A percentile compares a stretch with the other conserved stretches of the same genome.
phyloP scores from a whole-genome alignment of 352 stramenopile species.

The Globisporangium recalcitrans region DNA sequence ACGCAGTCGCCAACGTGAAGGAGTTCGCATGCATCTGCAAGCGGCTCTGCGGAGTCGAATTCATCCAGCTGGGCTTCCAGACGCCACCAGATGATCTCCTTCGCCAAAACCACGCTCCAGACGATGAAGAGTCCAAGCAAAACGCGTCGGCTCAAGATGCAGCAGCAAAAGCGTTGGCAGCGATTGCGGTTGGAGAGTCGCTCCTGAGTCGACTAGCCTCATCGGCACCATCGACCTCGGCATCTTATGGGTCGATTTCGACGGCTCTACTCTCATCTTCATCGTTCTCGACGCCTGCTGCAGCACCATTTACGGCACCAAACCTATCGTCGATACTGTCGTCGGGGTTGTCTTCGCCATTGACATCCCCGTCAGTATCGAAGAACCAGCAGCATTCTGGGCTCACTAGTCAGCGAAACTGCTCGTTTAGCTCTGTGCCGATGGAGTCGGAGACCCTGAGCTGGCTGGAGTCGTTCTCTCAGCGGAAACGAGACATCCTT shows the following conservation, averaged over 20 bases:
- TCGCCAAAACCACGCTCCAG: constrained; percentile 5
- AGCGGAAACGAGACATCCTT: constrained; percentile 66
- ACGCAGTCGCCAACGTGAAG: constrained; percentile 57
- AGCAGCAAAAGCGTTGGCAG: constrained; percentile 23
- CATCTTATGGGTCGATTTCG: background rate
- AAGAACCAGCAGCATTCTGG: background rate
- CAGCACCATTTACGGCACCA: background rate
- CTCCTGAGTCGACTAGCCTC: constrained; percentile 30
- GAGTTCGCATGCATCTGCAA: constrained; percentile 54
- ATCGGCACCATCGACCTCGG: constrained; percentile 6
- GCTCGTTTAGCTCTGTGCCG: constrained; percentile 15
- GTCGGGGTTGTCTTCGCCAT: background rate
- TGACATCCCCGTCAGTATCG: background rate
- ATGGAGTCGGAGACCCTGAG: constrained; percentile 42
- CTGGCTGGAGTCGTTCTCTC: constrained; percentile 58
- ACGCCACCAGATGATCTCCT: constrained; percentile 17
- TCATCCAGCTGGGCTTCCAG: constrained; percentile 50
- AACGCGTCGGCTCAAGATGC: background rate
- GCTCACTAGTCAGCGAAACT: background rate
- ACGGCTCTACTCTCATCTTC: background rate
- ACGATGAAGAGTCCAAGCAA: constrained; percentile 4
- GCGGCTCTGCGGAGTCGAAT: constrained; percentile 37
- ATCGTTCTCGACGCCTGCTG: background rate
- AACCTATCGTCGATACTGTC: constrained; percentile 13
- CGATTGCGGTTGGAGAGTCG: constrained; percentile 26